Evolutionary conservation across 495 filamentous ascomycete genomes (phyloP).

Genomic region (Aspergillus ostianus): DNA sequence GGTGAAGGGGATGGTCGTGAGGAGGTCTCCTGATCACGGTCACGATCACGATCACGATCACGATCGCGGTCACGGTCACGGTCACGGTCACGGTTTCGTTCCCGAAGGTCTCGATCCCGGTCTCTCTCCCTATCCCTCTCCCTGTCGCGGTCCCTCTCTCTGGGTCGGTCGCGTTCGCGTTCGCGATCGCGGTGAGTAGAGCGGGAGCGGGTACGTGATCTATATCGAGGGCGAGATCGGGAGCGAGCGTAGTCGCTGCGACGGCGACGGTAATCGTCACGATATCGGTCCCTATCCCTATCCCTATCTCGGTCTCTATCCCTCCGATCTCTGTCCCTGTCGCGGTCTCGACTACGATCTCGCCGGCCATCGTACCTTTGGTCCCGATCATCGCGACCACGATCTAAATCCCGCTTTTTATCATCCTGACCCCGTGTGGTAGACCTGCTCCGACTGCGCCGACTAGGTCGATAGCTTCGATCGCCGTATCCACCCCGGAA

Average conservation of each 20-base stretch:
- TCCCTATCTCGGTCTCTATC: constrained; percentile 28
- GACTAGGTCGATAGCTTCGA: constrained; percentile 36
- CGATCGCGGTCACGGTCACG: neutral
- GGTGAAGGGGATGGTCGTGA: constrained; percentile 23
- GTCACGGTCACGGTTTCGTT: too few species aligned
- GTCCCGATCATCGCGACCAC: constrained; percentile 28
- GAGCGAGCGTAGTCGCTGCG: constrained; percentile 22
- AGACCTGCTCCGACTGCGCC: constrained; percentile 43
- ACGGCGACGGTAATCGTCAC: constrained; percentile 28
- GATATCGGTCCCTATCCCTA: constrained; percentile 23
- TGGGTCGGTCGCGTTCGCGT: constrained; percentile 13
- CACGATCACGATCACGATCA: neutral
- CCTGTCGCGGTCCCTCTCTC: constrained; percentile 8
- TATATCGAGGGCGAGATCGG: constrained; percentile 13
- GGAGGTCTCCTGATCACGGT: constrained; percentile 18
- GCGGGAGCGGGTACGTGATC: constrained; percentile 5
- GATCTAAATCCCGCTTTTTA: constrained; percentile 22
- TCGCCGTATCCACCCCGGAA: constrained; percentile 35
- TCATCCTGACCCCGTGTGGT: constrained; percentile 25
- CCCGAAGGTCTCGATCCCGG: too few species aligned
- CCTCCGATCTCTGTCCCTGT: constrained; percentile 26
- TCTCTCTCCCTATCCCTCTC: neutral
- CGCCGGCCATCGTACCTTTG: constrained; percentile 34
- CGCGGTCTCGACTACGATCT: constrained; percentile 25
- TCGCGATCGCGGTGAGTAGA: constrained; percentile 13